Evolutionary conservation across 345 rosid species (phyloP).

Genomic region (Syzygium oleosum): DNA sequence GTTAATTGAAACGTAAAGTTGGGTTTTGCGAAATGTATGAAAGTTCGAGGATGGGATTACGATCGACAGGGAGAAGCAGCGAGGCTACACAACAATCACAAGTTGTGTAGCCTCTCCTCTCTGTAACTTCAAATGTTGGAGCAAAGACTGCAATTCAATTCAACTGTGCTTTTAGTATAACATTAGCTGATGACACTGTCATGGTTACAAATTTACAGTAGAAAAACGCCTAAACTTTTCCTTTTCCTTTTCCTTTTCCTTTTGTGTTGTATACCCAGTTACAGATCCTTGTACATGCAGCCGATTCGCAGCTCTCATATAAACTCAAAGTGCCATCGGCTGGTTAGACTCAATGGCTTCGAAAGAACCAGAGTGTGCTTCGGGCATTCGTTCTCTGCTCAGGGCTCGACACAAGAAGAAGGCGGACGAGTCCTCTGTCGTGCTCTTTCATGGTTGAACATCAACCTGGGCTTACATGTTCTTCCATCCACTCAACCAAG

Average conservation of each 20-base stretch:
- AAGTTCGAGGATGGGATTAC: accelerated
- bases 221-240: neutral
- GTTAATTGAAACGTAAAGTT: too few relatives aligned
- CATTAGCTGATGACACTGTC: neutral
- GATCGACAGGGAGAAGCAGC: neutral
- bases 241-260: neutral
- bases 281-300: neutral
- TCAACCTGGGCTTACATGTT: neutral
- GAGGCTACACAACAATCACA: neutral
- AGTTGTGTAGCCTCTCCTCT: neutral
- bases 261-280: neutral
- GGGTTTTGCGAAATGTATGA: too few relatives aligned
- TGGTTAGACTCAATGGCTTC: neutral
- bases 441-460: neutral
- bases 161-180: neutral
- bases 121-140: neutral
- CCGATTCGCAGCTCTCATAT: neutral
- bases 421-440: neutral
- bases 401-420: neutral
- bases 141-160: neutral
- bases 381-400: neutral
- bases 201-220: neutral
- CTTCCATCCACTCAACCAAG: neutral
- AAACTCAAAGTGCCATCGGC: neutral
- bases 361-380: neutral